Conservation (phyloP, 78 protist genomes). For the Goniomonas avonlea region DNA sequence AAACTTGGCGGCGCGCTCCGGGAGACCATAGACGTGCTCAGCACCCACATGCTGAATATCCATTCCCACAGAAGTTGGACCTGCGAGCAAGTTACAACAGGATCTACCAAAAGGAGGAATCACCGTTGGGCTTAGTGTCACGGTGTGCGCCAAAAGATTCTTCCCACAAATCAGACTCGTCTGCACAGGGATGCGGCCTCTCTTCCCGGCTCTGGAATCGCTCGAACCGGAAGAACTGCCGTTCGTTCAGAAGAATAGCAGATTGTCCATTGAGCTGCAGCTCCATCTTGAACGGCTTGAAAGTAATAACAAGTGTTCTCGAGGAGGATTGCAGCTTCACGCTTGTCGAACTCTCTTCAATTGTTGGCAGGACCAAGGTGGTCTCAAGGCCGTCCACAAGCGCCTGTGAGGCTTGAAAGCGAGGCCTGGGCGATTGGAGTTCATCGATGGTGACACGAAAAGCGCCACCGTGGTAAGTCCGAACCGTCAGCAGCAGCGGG, state of each 20-base stretch:
- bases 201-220: not conserved
- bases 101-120: not conserved
- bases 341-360: not conserved
- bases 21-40: slow-evolving; percentile 75
- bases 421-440: not conserved
- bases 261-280: not conserved
- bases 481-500: not conserved
- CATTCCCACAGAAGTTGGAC: slow-evolving; percentile 42
- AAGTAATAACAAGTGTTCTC: too few relatives aligned
- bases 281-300: not conserved
- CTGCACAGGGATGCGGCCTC: not conserved
- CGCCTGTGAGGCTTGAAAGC: not conserved
- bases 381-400: not conserved
- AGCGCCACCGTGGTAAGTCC: not conserved
- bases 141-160: not conserved
- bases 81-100: not conserved
- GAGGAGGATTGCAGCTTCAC: too few relatives aligned
- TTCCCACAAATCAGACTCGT: not conserved
- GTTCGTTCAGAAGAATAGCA: not conserved
- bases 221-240: not conserved
- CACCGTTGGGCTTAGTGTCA: not conserved
- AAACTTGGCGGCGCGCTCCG: slow-evolving; percentile 75
- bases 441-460: not conserved
- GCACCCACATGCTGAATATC: slow-evolving; percentile 63
- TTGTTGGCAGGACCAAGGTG: not conserved